Evolutionary conservation across 176 grass and related monocot genomes (phyloP).

Genomic region (Aegilops longissima): DNA sequence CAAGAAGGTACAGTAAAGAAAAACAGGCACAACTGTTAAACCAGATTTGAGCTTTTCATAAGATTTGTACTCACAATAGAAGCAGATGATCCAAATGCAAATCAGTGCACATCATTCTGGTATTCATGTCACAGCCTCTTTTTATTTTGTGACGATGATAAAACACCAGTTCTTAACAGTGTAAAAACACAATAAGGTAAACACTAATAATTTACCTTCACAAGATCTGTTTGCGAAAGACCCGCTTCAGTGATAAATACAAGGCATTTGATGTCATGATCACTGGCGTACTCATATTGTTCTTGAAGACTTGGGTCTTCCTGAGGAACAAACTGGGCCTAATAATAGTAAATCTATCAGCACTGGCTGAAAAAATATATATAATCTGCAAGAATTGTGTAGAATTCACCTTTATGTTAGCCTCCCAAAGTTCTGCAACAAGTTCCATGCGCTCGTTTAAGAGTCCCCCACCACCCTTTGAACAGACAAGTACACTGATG

Average conservation of each 20-base stretch:
- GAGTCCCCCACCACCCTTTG: constrained; percentile 86
- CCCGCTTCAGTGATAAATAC: constrained; percentile 90
- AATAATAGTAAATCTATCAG: constrained; percentile 38
- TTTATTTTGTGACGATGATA: neutral
- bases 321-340: constrained; percentile 89
- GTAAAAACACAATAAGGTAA: constrained; percentile 4
- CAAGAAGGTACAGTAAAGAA: neutral
- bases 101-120: constrained; percentile 3
- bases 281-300: constrained; percentile 96
- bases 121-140: neutral
- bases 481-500: constrained; percentile 90
- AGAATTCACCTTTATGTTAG: constrained; percentile 82
- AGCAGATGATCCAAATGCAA: constrained; percentile 13
- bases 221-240: constrained; percentile 68
- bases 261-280: constrained; percentile 89
- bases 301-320: constrained; percentile 95
- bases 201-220: constrained; percentile 58
- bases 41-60: neutral
- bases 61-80: constrained; percentile 8
- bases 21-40: neutral
- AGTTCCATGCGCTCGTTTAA: constrained; percentile 83
- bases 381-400: neutral
- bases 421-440: constrained; percentile 86
- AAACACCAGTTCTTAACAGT: constrained; percentile 1
- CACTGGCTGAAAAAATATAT: neutral